phyloP scores from a whole-genome alignment of 2,329 filamentous ascomycete species.

The Aspergillus unguis region DNA sequence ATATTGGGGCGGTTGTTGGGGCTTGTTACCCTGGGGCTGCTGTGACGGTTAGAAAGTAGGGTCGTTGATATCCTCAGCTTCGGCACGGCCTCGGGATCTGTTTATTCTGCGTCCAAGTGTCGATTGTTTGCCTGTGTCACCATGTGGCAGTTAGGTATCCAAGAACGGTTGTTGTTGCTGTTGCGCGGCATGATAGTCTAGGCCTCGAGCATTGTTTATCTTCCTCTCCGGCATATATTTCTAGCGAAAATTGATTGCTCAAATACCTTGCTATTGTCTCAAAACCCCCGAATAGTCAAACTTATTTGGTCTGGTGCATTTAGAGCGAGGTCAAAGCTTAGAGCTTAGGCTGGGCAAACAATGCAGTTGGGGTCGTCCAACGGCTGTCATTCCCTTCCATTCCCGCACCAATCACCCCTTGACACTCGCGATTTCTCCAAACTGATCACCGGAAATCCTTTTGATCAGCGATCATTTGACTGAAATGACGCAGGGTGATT shows the following conservation, averaged over 20 bases:
- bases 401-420: slow-evolving; percentile 1
- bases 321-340: background rate
- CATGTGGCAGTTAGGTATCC: no score
- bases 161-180: slow-evolving; percentile 24
- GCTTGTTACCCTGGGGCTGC: slow-evolving; percentile 33
- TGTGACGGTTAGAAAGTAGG: slow-evolving; percentile 34
- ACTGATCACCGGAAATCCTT: no score
- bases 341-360: background rate
- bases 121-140: no score
- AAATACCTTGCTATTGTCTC: background rate
- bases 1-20: slow-evolving; percentile 30
- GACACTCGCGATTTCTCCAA: background rate
- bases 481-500: slow-evolving; percentile 6
- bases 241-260: no score
- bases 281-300: background rate
- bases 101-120: no score
- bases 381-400: background rate
- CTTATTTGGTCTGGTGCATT: background rate
- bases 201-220: background rate
- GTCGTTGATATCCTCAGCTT: background rate
- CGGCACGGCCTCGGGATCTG: background rate
- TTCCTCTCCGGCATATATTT: background rate
- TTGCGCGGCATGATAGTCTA: slow-evolving; percentile 28
- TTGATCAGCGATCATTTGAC: background rate
- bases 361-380: background rate